Evolutionary conservation across 2,329 filamentous ascomycete species (phyloP).

Genomic region (Claviceps quebecensis): DNA sequence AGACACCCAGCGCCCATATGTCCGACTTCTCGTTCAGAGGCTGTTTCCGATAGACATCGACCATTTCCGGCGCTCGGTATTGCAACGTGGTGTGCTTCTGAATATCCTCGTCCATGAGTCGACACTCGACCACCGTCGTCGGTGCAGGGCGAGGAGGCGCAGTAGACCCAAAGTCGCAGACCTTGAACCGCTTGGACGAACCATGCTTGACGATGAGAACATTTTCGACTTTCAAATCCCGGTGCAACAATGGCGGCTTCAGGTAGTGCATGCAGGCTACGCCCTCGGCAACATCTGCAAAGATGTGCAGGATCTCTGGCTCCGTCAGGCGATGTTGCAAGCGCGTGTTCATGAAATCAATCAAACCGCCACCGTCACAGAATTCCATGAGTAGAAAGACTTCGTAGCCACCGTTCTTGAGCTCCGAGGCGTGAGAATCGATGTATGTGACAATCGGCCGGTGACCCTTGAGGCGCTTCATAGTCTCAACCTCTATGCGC

Average conservation of each 20-base stretch:
- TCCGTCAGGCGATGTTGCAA: constrained; percentile 93
- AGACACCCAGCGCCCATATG: constrained; percentile 90
- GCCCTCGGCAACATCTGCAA: constrained; percentile 87
- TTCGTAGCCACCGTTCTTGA: constrained; percentile 87
- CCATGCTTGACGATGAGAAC: constrained; percentile 68
- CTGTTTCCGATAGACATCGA: constrained; percentile 91
- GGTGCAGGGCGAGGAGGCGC: constrained; percentile 74
- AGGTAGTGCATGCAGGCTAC: constrained; percentile 99
- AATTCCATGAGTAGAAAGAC: constrained; percentile 98
- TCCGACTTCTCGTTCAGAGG: constrained; percentile 98
- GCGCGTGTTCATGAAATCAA: constrained; percentile 99
- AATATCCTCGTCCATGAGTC: constrained; percentile 89
- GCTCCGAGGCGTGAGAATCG: constrained; percentile 91
- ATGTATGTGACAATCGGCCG: constrained; percentile 94
- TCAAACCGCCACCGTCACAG: constrained; percentile 85
- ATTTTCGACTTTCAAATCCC: constrained; percentile 96
- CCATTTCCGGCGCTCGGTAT: constrained; percentile 96
- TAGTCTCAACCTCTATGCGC: constrained; percentile 97
- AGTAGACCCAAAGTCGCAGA: constrained; percentile 95
- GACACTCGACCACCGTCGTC: constrained; percentile 73
- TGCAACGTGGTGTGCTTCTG: constrained; percentile 95
- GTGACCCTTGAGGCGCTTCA: constrained; percentile 98
- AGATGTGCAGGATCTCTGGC: constrained; percentile 94
- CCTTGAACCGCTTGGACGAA: constrained; percentile 68
- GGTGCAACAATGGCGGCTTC: constrained; percentile 80